A percentile compares a stretch with the other conserved stretches of the same genome.
These are phyloP conservation scores for Dendrobium officinale DNA, from an alignment of 106 monocot genomes.

Conservation along the genomic window DNA sequence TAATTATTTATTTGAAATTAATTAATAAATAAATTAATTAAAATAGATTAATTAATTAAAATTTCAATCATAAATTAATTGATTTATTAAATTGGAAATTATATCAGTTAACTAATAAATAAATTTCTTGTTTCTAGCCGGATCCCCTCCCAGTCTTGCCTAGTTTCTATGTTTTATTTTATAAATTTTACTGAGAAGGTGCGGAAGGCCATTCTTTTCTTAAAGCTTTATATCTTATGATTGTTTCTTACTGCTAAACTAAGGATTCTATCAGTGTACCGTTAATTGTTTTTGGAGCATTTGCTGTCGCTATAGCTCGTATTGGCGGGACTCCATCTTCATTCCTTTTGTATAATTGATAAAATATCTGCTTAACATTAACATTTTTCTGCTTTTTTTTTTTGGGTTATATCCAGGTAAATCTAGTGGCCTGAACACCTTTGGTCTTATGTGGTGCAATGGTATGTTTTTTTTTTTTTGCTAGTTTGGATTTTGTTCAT, in stretches of 20 bases:
- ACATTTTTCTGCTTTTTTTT: conserved; percentile 3
- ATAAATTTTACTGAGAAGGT: too few species aligned
- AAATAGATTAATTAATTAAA: too few species aligned
- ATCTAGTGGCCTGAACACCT: conserved; percentile 91
- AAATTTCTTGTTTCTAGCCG: too few species aligned
- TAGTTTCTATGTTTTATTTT: too few species aligned
- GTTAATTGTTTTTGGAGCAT: conserved; percentile 87
- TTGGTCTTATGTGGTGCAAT: conserved; percentile 99
- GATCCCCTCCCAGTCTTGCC: too few species aligned
- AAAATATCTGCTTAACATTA: too few species aligned
- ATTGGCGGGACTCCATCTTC: conserved; percentile 43
- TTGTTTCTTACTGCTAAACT: conserved; percentile 29
- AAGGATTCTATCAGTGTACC: conserved; percentile 57
- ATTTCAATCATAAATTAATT: too few species aligned
- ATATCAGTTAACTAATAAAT: too few species aligned
- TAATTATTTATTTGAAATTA: too few species aligned
- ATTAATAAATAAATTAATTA: too few species aligned
- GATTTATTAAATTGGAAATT: too few species aligned
- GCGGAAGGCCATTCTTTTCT: too few species aligned
- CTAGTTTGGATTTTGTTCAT: not conserved
- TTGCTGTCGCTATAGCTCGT: conserved; percentile 87
- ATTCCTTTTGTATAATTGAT: conserved; percentile 3
- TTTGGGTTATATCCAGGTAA: conserved; percentile 34
- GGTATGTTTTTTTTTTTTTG: conserved; percentile 25
- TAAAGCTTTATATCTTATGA: conserved; percentile 13